Evolutionary conservation across 345 rosid genomes (phyloP), one percentile per base, ranked within the genome.

Genomic region (Hibiscus trionum): DNA sequence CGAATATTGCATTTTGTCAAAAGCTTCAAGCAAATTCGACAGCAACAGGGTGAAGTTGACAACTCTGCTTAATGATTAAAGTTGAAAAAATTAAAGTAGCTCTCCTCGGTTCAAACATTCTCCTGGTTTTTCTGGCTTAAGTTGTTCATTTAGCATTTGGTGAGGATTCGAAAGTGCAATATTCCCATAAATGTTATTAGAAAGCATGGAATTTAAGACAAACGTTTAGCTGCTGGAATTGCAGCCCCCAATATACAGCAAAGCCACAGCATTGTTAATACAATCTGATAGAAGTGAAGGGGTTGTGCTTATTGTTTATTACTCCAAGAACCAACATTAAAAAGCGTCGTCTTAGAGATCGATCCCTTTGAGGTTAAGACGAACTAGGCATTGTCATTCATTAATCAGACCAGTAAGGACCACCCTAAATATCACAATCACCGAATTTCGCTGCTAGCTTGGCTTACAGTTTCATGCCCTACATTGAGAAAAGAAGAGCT

Each of bases 311-410:
- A 68, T 69, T 50, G 0, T 39, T 75, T 76, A 61, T 66, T 67
- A 33, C 80, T 78, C 93, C 83, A 82, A 84, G 87, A 85, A 64
- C 80, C 62, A 80, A 86, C 90, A 64, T 70, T 80, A 88, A 88
- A 88, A 86, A 69, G 86, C 68, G 84, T 77, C 71, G 83, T 80
- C 88, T 82, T 78, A 78, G 86, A 81, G 77, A 77, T 49, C n/a
- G 53, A 49, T 49, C 68, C 69, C 70, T 73, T 53, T 26, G 53
- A 50, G n/a, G 5, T 14, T 49, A 14, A 12, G 69, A 61, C 66
- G 62, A 67, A 52, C 49, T 61, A 62, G 66, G 61, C 44, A 17
- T 12, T 72, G 35, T 17, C 49, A 27, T 63, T 35, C 47, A 62
- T 55, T 35, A 55, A 52, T 68, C 66, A 42, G 68, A 57, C 16